Evolutionary conservation across 164 flowering plant species (phyloP).

Genomic region (Berberis vulgaris): DNA sequence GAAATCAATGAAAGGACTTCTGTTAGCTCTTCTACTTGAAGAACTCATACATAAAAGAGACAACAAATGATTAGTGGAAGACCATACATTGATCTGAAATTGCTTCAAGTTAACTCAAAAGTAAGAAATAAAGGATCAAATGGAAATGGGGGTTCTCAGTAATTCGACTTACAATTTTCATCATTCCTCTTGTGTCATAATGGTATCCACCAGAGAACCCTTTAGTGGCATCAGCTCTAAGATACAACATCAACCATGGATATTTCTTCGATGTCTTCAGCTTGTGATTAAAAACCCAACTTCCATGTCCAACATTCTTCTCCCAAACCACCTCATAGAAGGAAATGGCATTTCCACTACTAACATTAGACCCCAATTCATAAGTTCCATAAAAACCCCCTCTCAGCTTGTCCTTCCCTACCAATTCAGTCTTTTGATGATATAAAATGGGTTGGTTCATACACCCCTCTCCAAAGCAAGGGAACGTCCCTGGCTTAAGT

Average conservation of each 20-base stretch:
- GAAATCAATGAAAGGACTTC: constrained; percentile 5
- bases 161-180: constrained; percentile 7
- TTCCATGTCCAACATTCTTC: constrained; percentile 49
- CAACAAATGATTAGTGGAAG: too few species aligned
- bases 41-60: too few species aligned
- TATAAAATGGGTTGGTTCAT: constrained; percentile 66
- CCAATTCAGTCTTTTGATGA: constrained; percentile 32
- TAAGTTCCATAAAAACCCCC: constrained; percentile 70
- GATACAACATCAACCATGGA: constrained; percentile 87
- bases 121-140: too few species aligned
- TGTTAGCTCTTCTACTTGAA: too few species aligned
- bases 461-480: constrained; percentile 68
- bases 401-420: constrained; percentile 21
- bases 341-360: constrained; percentile 28
- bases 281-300: constrained; percentile 60
- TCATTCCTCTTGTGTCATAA: constrained; percentile 72
- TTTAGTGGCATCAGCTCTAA: constrained; percentile 73
- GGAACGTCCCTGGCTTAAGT: constrained; percentile 39
- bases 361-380: constrained; percentile 40
- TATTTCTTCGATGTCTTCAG: constrained; percentile 64
- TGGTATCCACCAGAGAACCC: constrained; percentile 83
- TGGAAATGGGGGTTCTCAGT: too few species aligned
- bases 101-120: too few species aligned
- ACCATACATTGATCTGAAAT: too few species aligned
- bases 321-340: constrained; percentile 66